A percentile compares a stretch with the other conserved stretches of the same genome.
These are phyloP conservation scores for Rhodotorula toruloides DNA, from an alignment of 768 basidiomycete genomes.

Conservation along the genomic window DNA sequence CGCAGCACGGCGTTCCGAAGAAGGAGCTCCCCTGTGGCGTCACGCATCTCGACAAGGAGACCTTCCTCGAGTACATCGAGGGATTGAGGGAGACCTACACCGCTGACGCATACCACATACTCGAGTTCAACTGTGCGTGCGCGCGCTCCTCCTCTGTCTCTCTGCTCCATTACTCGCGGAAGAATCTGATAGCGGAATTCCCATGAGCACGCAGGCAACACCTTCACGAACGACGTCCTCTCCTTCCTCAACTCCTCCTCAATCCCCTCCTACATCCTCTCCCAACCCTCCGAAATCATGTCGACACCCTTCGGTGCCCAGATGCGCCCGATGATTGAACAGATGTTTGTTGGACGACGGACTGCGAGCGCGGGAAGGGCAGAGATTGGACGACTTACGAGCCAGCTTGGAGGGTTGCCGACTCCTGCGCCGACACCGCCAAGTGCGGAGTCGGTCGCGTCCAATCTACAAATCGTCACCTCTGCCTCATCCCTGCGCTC, in stretches of 20 bases:
- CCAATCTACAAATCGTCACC: slow-evolving; percentile 66
- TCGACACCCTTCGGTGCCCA: slow-evolving; percentile 67
- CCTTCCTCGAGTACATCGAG: slow-evolving; percentile 74
- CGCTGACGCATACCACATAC: slow-evolving; percentile 22
- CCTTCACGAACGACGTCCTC: slow-evolving; percentile 40
- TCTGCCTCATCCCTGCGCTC: slow-evolving; percentile 67
- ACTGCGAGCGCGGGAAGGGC: slow-evolving; percentile 42
- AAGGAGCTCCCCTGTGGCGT: slow-evolving; percentile 69
- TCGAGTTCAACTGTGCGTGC: slow-evolving; percentile 39
- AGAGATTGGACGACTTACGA: slow-evolving; percentile 35
- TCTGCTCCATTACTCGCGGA: background rate
- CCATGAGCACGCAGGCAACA: slow-evolving; percentile 24
- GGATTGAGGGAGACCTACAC: slow-evolving; percentile 72
- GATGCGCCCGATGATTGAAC: slow-evolving; percentile 81
- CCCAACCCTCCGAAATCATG: slow-evolving; percentile 42
- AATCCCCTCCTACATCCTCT: slow-evolving; percentile 37
- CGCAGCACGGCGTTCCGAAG: slow-evolving; percentile 68
- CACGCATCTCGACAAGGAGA: slow-evolving; percentile 73
- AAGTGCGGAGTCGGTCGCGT: slow-evolving; percentile 52
- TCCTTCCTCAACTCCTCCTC: slow-evolving; percentile 35
- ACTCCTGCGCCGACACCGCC: background rate
- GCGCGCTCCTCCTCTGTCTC: too few relatives aligned
- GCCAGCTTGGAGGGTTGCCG: background rate
- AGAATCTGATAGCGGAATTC: background rate
- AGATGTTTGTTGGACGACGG: slow-evolving; percentile 36